These are phyloP conservation scores for Leonotis leonurus DNA, from an alignment of 257 asterid species.

Conservation along the genomic window DNA sequence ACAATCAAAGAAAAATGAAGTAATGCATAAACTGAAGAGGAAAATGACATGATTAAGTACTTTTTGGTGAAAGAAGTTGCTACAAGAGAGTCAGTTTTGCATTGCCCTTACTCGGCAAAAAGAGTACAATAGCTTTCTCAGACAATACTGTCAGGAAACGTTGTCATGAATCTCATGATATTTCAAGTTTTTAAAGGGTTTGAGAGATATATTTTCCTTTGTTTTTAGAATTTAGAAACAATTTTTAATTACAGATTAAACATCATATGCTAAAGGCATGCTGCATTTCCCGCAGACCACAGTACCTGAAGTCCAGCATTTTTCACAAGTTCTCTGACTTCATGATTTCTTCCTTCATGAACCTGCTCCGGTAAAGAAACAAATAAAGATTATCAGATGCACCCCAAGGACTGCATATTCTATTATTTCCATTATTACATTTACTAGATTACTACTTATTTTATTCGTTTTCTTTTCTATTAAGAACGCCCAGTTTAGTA, in stretches of 20 bases:
- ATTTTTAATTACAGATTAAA: neutral
- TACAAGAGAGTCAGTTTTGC: neutral
- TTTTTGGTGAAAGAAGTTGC: neutral
- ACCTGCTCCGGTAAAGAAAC: slow-evolving; percentile 45
- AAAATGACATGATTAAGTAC: neutral
- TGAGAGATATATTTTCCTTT: no score
- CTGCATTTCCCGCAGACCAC: slow-evolving; percentile 9
- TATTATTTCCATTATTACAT: neutral
- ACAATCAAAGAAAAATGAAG: slow-evolving; percentile 11
- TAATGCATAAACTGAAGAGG: neutral
- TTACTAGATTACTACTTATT: neutral
- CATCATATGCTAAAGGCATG: slow-evolving; percentile 3
- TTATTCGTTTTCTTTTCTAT: neutral
- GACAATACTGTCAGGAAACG: neutral
- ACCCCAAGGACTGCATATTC: neutral
- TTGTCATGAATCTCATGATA: neutral
- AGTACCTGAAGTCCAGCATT: slow-evolving; percentile 96
- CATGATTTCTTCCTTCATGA: slow-evolving; percentile 97
- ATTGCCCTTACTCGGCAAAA: slow-evolving; percentile 4
- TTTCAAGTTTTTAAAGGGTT: neutral
- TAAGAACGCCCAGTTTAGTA: neutral
- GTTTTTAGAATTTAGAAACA: no score
- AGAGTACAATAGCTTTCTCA: neutral
- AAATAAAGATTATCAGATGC: neutral
- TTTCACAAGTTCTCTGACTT: slow-evolving; percentile 97